phyloP scores from a whole-genome alignment of 805 yeast species.

The Sugiyamaella boreocaroliniensis region DNA sequence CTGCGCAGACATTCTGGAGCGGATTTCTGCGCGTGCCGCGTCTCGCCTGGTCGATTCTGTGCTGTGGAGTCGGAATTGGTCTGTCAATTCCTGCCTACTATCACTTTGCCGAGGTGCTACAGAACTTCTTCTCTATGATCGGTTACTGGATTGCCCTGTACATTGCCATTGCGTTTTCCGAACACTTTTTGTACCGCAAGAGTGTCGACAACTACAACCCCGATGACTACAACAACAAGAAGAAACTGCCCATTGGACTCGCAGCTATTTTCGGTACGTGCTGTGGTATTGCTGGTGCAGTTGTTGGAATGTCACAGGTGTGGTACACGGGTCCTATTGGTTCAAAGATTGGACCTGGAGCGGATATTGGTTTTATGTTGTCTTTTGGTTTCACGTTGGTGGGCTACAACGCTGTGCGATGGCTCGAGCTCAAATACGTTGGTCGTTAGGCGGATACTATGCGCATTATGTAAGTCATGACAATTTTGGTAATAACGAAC shows the following conservation, averaged over 20 bases:
- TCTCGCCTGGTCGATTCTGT: conserved; percentile 70
- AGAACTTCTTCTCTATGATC: conserved; percentile 83
- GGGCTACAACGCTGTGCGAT: conserved; percentile 51
- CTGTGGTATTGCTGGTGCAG: conserved; percentile 81
- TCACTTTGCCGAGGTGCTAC: conserved; percentile 63
- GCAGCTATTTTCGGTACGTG: conserved; percentile 80
- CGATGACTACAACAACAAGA: conserved; percentile 51
- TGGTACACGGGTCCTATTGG: conserved; percentile 78
- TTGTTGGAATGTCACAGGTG: conserved; percentile 77
- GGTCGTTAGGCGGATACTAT: conserved; percentile 27
- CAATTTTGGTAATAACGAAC: background rate
- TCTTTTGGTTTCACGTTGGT: conserved; percentile 61
- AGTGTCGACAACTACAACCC: conserved; percentile 58
- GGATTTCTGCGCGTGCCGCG: conserved; percentile 71
- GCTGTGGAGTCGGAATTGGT: conserved; percentile 72
- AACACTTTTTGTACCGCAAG: conserved; percentile 72
- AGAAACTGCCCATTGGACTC: conserved; percentile 60
- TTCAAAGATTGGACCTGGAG: conserved; percentile 61
- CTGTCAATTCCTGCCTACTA: conserved; percentile 86
- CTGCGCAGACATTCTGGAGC: conserved; percentile 80
- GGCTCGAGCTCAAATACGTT: conserved; percentile 57
- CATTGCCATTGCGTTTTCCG: conserved; percentile 63
- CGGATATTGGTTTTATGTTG: conserved; percentile 82
- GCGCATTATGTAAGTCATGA: background rate
- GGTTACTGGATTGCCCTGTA: conserved; percentile 88